Conservation (phyloP, 2,329 filamentous ascomycete genomes). For the Clonostachys chloroleuca region DNA sequence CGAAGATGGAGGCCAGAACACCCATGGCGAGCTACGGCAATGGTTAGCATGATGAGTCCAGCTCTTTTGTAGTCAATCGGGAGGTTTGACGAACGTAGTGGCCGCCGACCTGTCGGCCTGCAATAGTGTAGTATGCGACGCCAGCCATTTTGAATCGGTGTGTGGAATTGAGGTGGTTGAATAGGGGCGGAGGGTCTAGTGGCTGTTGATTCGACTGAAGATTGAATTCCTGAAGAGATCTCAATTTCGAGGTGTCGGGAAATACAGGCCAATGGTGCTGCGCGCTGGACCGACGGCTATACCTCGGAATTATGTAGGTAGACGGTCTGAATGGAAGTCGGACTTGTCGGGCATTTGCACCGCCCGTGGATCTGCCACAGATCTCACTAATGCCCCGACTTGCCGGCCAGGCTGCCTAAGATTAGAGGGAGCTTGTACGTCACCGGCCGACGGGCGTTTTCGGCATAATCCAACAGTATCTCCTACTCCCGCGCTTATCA, state of each 20-base stretch:
- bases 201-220: conserved; percentile 4
- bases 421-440: too few relatives aligned
- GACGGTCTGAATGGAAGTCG: too few relatives aligned
- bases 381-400: too few relatives aligned
- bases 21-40: conserved; percentile 49
- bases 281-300: background rate
- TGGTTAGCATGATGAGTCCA: conserved; percentile 7
- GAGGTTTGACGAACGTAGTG: conserved; percentile 47
- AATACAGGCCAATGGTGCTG: background rate
- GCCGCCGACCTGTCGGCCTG: conserved; percentile 56
- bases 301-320: background rate
- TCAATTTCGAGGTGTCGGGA: too few relatives aligned
- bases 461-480: too few relatives aligned
- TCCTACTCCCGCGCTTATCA: too few relatives aligned
- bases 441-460: too few relatives aligned
- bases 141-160: conserved; percentile 27
- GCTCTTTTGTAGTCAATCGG: background rate
- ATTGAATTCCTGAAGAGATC: too few relatives aligned
- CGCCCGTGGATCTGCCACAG: background rate
- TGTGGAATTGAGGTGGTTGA: conserved; percentile 30
- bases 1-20: conserved; percentile 46
- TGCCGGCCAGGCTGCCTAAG: too few relatives aligned
- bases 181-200: conserved; percentile 20
- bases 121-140: conserved; percentile 43
- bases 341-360: background rate